Conservation (phyloP, 495 filamentous ascomycete genomes). For the Neurospora hispaniola region DNA sequence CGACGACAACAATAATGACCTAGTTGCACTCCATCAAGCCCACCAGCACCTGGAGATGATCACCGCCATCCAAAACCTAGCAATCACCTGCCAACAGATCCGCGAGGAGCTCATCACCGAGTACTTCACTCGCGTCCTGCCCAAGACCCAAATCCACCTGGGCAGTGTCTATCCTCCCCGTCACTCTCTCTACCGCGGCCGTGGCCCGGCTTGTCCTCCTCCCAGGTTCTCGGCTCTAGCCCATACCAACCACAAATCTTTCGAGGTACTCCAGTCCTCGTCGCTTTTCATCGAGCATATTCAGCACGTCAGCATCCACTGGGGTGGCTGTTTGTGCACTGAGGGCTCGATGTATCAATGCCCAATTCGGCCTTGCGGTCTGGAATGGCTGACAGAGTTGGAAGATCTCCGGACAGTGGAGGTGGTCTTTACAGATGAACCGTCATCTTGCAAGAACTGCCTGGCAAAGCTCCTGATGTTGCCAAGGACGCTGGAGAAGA, state of each 20-base stretch:
- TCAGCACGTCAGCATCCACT: not conserved
- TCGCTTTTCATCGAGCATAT: not conserved
- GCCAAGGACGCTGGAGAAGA: not conserved
- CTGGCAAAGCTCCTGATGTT: not conserved
- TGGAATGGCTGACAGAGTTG: not conserved
- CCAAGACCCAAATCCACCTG: not conserved
- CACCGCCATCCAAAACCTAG: not conserved
- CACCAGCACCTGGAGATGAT: not conserved
- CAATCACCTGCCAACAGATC: not conserved
- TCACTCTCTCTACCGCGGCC: not conserved
- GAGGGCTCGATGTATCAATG: not conserved
- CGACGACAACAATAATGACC: not conserved
- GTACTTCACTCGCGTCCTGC: not conserved
- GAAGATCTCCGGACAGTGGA: not conserved
- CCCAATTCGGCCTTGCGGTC: not conserved
- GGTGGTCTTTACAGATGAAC: not conserved
- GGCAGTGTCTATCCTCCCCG: not conserved
- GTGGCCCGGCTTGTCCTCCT: not conserved
- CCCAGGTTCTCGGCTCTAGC: not conserved
- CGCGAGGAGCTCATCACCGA: not conserved
- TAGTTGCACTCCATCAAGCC: not conserved
- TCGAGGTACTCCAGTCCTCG: not conserved
- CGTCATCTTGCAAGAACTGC: not conserved
- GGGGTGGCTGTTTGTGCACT: not conserved
- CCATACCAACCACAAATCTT: not conserved